A percentile compares a stretch with the other conserved stretches of the same genome.
These are phyloP conservation scores for Sistotremastrum niveocremeum DNA, from an alignment of 768 basidiomycete genomes.

Conservation along the genomic window DNA sequence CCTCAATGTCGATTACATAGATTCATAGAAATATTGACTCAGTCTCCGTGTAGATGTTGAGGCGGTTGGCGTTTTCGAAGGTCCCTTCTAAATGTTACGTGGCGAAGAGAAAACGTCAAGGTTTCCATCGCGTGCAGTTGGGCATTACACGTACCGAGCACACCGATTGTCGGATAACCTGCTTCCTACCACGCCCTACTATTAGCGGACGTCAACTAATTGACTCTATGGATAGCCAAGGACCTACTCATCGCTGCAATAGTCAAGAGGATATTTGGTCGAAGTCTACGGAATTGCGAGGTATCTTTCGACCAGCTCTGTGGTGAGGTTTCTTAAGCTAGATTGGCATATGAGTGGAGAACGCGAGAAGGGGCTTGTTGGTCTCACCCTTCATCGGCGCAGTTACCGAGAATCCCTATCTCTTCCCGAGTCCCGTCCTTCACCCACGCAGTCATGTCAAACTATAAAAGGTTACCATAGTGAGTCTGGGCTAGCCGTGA, in stretches of 20 bases:
- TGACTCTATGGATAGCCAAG: too few relatives aligned
- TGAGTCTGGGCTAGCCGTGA: not conserved
- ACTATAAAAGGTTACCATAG: not conserved
- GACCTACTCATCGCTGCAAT: too few relatives aligned
- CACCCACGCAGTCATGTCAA: conserved; percentile 23
- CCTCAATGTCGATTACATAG: conserved; percentile 21
- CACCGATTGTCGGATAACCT: not conserved
- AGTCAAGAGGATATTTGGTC: conserved; percentile 1
- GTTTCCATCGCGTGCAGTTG: too few relatives aligned
- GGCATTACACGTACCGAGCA: not conserved
- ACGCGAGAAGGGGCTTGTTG: conserved; percentile 26
- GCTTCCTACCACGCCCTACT: too few relatives aligned
- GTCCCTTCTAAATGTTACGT: conserved; percentile 13
- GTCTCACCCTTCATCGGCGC: conserved; percentile 29
- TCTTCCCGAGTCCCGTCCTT: conserved; percentile 28
- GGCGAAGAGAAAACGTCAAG: conserved; percentile 4
- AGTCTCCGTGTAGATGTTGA: conserved; percentile 31
- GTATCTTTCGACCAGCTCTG: conserved; percentile 11
- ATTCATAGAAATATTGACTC: conserved; percentile 30
- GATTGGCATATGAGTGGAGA: conserved; percentile 28
- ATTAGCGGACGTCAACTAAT: too few relatives aligned
- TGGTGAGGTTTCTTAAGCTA: conserved; percentile 20
- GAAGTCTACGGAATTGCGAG: not conserved
- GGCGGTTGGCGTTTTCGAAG: conserved; percentile 32
- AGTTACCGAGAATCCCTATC: conserved; percentile 25